These are phyloP conservation scores for Mycena vulgaris DNA, from an alignment of 768 basidiomycete genomes.

Conservation along the genomic window DNA sequence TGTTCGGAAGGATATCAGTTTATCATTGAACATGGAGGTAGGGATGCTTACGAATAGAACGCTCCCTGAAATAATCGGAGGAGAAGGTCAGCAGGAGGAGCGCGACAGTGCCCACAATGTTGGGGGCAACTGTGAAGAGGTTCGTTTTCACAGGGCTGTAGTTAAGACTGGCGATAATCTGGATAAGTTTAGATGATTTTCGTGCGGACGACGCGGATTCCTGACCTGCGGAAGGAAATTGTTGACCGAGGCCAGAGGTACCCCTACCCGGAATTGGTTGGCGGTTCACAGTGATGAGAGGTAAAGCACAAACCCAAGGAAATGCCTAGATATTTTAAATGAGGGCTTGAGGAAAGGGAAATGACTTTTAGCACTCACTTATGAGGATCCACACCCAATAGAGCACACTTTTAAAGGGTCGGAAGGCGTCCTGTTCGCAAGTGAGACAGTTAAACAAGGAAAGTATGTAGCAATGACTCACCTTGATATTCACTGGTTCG, in stretches of 20 bases:
- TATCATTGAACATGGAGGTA: slow-evolving; percentile 28
- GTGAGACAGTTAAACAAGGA: too few species aligned
- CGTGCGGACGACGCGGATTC: slow-evolving; percentile 45
- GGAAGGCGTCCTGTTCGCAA: slow-evolving; percentile 63
- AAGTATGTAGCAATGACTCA: too few species aligned
- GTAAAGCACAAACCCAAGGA: slow-evolving; percentile 26
- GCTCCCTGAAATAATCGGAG: slow-evolving; percentile 66
- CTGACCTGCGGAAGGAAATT: slow-evolving; percentile 65
- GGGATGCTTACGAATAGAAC: slow-evolving; percentile 60
- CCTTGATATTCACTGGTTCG: slow-evolving; percentile 57
- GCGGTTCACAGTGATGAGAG: background rate
- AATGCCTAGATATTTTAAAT: slow-evolving; percentile 20
- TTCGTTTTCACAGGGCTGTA: slow-evolving; percentile 62
- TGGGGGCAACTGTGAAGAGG: slow-evolving; percentile 67
- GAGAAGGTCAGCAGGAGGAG: slow-evolving; percentile 63
- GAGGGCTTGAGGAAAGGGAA: background rate
- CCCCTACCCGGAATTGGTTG: slow-evolving; percentile 45
- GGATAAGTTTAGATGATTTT: slow-evolving; percentile 50
- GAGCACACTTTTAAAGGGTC: slow-evolving; percentile 59
- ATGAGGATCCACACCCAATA: slow-evolving; percentile 67
- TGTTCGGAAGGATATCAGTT: slow-evolving; percentile 9
- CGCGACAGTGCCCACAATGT: slow-evolving; percentile 58
- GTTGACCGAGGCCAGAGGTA: slow-evolving; percentile 67
- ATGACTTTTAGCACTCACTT: slow-evolving; percentile 35
- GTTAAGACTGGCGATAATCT: slow-evolving; percentile 37